Conservation (phyloP, 1,284 basidiomycete genomes). For the Tylopilus orsonianus region DNA sequence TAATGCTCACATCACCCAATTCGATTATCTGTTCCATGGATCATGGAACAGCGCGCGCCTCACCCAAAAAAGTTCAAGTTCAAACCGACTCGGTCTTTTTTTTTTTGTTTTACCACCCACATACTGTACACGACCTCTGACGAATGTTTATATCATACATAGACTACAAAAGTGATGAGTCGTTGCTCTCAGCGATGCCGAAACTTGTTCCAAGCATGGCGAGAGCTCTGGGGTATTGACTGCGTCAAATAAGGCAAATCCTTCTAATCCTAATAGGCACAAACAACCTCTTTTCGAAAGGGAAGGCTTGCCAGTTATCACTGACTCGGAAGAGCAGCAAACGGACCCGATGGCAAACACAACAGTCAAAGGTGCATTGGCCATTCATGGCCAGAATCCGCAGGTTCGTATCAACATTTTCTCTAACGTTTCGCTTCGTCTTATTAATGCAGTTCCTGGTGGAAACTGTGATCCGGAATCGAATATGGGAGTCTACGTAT, state of each 20-base stretch:
- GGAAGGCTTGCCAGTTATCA: not conserved
- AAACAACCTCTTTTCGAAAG: slow-evolving; percentile 17
- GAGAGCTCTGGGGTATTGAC: not conserved
- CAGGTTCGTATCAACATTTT: slow-evolving; percentile 52
- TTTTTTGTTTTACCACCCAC: not conserved
- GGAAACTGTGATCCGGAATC: slow-evolving; percentile 93
- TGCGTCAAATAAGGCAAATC: slow-evolving; percentile 1
- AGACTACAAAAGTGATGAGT: not conserved
- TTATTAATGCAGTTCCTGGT: slow-evolving; percentile 77
- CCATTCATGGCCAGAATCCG: slow-evolving; percentile 95
- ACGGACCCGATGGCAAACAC: slow-evolving; percentile 84
- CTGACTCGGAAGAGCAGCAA: not conserved
- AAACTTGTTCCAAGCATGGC: slow-evolving; percentile 12
- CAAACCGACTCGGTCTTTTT: not conserved
- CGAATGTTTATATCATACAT: not conserved
- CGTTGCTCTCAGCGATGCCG: slow-evolving; percentile 1
- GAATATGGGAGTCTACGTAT: slow-evolving; percentile 93
- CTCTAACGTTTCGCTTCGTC: slow-evolving; percentile 5
- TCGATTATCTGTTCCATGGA: slow-evolving; percentile 25
- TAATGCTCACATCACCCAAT: slow-evolving; percentile 44
- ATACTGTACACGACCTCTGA: slow-evolving; percentile 7
- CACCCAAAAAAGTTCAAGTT: not conserved
- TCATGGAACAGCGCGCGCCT: slow-evolving; percentile 6
- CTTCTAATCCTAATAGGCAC: slow-evolving; percentile 21
- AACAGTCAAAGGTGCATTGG: slow-evolving; percentile 75